Conservation (phyloP, 1,139 yeast species). For the Dujonia santamariae region DNA sequence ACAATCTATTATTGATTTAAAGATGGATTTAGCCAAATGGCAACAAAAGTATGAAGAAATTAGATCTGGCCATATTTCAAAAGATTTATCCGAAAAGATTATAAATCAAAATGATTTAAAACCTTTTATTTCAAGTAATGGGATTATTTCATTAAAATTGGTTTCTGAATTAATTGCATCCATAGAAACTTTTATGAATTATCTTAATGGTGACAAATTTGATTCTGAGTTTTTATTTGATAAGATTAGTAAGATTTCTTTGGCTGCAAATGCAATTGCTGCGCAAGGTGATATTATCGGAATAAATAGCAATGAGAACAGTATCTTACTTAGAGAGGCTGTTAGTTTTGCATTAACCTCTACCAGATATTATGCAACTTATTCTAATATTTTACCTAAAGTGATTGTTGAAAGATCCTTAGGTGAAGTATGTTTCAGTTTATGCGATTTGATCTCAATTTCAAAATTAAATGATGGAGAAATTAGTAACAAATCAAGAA, state of each 20-base stretch:
- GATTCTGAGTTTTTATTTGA: conserved; percentile 51
- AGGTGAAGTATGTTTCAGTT: conserved; percentile 69
- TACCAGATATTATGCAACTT: conserved; percentile 70
- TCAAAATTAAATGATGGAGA: conserved; percentile 45
- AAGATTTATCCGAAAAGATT: conserved; percentile 21
- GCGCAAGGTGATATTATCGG: conserved; percentile 36
- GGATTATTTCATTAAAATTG: conserved; percentile 42
- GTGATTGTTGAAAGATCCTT: conserved; percentile 75
- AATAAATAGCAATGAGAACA: conserved; percentile 32
- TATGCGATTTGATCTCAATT: conserved; percentile 64
- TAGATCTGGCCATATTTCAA: conserved; percentile 27
- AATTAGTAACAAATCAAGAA: conserved; percentile 2
- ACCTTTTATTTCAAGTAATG: conserved; percentile 33
- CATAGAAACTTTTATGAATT: conserved; percentile 41
- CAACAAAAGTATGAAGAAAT: conserved; percentile 45
- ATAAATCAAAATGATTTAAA: conserved; percentile 24
- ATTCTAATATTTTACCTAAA: conserved; percentile 64
- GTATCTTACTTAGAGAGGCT: conserved; percentile 57
- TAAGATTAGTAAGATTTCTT: conserved; percentile 50
- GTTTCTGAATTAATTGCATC: conserved; percentile 47
- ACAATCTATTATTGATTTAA: conserved; percentile 20
- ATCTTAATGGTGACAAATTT: conserved; percentile 29
- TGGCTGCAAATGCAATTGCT: conserved; percentile 48
- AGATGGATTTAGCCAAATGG: conserved; percentile 38
- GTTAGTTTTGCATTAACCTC: conserved; percentile 77